Conservation (phyloP, 352 stramenopile genomes). For the Globisporangium polare region DNA sequence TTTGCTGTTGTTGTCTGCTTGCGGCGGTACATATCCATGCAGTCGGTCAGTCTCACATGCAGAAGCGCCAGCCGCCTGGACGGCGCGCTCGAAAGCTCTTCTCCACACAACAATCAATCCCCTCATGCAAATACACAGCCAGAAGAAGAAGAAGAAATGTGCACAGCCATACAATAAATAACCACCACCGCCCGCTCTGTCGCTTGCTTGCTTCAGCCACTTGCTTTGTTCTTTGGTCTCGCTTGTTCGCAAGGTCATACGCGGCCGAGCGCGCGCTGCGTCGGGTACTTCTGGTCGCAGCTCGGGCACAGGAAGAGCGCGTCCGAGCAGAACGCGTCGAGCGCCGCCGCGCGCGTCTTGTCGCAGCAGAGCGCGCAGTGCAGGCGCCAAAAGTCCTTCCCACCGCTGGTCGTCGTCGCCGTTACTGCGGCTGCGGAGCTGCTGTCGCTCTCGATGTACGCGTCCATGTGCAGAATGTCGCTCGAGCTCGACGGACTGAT, state of each 20-base stretch:
- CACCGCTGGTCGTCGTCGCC: too few relatives aligned
- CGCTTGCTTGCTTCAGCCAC: neutral
- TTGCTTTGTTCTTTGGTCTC: slow-evolving; percentile 9
- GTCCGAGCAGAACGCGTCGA: slow-evolving; percentile 25
- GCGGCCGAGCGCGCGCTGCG: slow-evolving; percentile 64
- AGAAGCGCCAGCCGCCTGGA: neutral
- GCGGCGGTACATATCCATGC: too few relatives aligned
- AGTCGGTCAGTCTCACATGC: neutral
- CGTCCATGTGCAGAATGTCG: slow-evolving; percentile 44
- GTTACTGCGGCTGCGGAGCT: too few relatives aligned
- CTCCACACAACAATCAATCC: neutral
- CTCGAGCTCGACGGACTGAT: slow-evolving; percentile 64
- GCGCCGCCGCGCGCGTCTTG: slow-evolving; percentile 24
- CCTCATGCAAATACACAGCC: neutral
- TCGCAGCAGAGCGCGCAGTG: slow-evolving; percentile 71
- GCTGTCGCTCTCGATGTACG: slow-evolving; percentile 28
- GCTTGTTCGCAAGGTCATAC: too few relatives aligned
- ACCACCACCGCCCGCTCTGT: slow-evolving; percentile 13
- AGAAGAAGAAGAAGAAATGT: too few relatives aligned
- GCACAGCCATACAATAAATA: slow-evolving; percentile 25
- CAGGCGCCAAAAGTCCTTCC: slow-evolving; percentile 42
- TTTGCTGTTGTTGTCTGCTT: neutral
- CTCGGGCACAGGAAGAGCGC: slow-evolving; percentile 69
- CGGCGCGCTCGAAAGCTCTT: neutral
- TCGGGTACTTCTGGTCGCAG: slow-evolving; percentile 84